Evolutionary conservation across 1,284 basidiomycete genomes (phyloP).

Genomic region (Apiotrichum brassicae): DNA sequence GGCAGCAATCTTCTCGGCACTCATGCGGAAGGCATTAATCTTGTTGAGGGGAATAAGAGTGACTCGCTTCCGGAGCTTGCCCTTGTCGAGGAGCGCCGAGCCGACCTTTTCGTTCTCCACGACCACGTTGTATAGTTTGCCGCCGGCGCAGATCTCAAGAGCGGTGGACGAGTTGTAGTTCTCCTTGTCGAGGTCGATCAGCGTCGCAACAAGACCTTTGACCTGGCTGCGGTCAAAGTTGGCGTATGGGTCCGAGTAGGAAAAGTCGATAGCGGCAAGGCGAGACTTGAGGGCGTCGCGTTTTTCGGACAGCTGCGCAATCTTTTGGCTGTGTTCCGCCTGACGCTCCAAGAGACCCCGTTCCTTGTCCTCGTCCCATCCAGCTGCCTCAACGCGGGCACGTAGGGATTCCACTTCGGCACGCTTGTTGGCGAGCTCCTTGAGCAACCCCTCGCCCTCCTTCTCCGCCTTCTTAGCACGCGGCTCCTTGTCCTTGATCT

Average conservation of each 20-base stretch:
- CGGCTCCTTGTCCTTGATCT: conserved; percentile 69
- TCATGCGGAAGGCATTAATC: conserved; percentile 67
- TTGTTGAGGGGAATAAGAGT: conserved; percentile 93
- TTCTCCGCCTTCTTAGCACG: conserved; percentile 78
- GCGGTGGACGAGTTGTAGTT: conserved; percentile 79
- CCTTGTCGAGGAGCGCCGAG: conserved; percentile 71
- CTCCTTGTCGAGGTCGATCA: conserved; percentile 65
- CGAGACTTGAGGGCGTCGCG: conserved; percentile 66
- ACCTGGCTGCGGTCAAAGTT: conserved; percentile 82
- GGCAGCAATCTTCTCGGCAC: conserved; percentile 65
- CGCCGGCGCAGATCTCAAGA: conserved; percentile 87
- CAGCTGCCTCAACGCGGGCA: conserved; percentile 57
- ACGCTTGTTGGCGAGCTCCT: conserved; percentile 60
- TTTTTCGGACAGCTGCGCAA: conserved; percentile 63
- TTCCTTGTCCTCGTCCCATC: conserved; percentile 77
- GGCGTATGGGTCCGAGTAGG: conserved; percentile 69
- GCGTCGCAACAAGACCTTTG: conserved; percentile 85
- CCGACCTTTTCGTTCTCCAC: conserved; percentile 87
- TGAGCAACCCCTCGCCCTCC: conserved; percentile 67
- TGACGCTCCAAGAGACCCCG: conserved; percentile 57
- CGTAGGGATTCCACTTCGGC: conserved; percentile 58
- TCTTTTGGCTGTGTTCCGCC: conserved; percentile 55
- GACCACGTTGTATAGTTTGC: conserved; percentile 88
- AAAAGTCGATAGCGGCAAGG: conserved; percentile 72
- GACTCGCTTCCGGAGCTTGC: conserved; percentile 78